A percentile compares a stretch with the other conserved stretches of the same genome.
These are phyloP conservation scores for Acanthamoeba polyphaga DNA, from an alignment of 208 protist species.

Conservation along the genomic window DNA sequence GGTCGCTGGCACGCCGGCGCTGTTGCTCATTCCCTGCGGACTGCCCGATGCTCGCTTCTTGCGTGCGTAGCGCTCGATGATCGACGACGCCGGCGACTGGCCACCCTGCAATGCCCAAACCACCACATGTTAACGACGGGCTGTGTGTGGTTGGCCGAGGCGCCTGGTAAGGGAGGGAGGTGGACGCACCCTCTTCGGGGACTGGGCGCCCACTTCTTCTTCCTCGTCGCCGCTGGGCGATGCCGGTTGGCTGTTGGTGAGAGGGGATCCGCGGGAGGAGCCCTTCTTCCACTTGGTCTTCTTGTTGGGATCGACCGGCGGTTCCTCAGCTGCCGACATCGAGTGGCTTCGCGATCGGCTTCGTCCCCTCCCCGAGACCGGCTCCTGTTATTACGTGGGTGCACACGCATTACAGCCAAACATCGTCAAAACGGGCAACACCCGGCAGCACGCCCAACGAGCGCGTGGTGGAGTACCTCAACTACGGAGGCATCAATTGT, in stretches of 20 bases:
- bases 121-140: neutral
- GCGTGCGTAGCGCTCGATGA: neutral
- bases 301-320: neutral
- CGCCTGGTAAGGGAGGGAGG: neutral
- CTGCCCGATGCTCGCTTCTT: neutral
- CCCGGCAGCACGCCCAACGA: neutral
- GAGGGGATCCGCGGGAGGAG: neutral
- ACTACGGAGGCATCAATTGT: neutral
- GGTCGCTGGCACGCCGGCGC: neutral
- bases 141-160: neutral
- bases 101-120: neutral
- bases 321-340: conserved; percentile 53
- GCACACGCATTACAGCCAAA: neutral
- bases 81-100: neutral
- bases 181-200: neutral
- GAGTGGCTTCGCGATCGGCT: conserved; percentile 70
- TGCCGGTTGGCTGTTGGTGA: conserved; percentile 25
- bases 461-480: neutral
- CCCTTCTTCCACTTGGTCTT: conserved; percentile 16
- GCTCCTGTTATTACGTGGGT: neutral
- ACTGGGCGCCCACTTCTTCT: neutral
- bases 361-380: neutral
- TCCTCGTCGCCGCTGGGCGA: conserved; percentile 27
- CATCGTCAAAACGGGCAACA: neutral
- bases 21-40: neutral